phyloP scores from a whole-genome alignment of 352 stramenopile species.

The Globisporangium rhizosaccharum region DNA sequence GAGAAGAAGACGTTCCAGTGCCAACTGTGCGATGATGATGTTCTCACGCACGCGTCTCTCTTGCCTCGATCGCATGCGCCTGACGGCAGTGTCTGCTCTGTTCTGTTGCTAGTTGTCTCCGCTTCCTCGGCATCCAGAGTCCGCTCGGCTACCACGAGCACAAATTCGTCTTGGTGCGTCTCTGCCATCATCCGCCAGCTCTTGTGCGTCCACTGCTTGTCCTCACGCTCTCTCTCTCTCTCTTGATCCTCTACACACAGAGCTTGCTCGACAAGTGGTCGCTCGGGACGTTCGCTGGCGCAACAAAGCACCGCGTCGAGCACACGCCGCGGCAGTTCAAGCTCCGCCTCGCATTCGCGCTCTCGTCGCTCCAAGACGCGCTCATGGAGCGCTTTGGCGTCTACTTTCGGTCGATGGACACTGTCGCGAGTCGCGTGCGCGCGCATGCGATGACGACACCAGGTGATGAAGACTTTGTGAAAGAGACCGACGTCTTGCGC shows the following conservation, averaged over 20 bases:
- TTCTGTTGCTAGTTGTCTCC: slow-evolving; percentile 29
- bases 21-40: slow-evolving; percentile 32
- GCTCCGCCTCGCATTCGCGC: slow-evolving; percentile 40
- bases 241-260: slow-evolving; percentile 8
- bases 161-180: slow-evolving; percentile 62
- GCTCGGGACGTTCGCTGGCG: slow-evolving; percentile 42
- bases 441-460: slow-evolving; percentile 15
- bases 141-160: slow-evolving; percentile 65
- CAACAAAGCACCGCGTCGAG: slow-evolving; percentile 50
- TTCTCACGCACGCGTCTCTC: not conserved
- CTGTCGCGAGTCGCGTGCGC: slow-evolving; percentile 36
- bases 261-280: slow-evolving; percentile 60
- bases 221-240: not conserved
- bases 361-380: slow-evolving; percentile 48
- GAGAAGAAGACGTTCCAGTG: slow-evolving; percentile 63
- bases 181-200: not conserved
- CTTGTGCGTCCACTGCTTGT: not conserved
- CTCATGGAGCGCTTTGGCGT: slow-evolving; percentile 57
- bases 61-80: slow-evolving; percentile 1
- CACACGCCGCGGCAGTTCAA: slow-evolving; percentile 54
- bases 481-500: slow-evolving; percentile 50
- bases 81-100: not conserved
- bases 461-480: slow-evolving; percentile 55
- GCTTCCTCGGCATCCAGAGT: slow-evolving; percentile 66
- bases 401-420: slow-evolving; percentile 52